A percentile compares a stretch with the other conserved stretches of the same genome.
These are phyloP conservation scores for Casuarina equisetifolia DNA, from an alignment of 306 rosid genomes.

Conservation along the genomic window DNA sequence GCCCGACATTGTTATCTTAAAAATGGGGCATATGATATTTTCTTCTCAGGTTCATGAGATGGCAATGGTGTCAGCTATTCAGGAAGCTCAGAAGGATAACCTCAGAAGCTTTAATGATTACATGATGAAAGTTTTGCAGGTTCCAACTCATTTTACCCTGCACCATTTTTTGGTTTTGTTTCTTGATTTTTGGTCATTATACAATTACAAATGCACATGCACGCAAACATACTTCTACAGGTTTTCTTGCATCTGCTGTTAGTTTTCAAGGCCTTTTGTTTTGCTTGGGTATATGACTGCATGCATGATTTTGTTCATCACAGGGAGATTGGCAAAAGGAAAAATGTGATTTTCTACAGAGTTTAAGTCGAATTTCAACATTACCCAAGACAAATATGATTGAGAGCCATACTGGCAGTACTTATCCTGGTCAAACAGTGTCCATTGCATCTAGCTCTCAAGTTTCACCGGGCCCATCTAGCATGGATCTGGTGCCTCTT, in stretches of 20 bases:
- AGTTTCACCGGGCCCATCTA: slow-evolving; percentile 46
- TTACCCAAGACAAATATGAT: slow-evolving; percentile 80
- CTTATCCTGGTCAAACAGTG: slow-evolving; percentile 56
- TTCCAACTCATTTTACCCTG: slow-evolving; percentile 20
- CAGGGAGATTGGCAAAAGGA: slow-evolving; percentile 99
- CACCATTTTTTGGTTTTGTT: neutral
- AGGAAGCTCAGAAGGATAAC: slow-evolving; percentile 97
- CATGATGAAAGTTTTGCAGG: slow-evolving; percentile 96
- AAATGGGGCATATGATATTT: slow-evolving; percentile 6
- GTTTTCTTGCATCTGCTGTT: slow-evolving; percentile 7
- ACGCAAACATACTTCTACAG: neutral
- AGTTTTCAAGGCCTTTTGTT: neutral
- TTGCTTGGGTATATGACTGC: slow-evolving; percentile 26
- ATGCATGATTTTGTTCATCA: slow-evolving; percentile 34
- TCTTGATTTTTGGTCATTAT: neutral
- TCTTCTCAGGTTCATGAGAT: slow-evolving; percentile 83
- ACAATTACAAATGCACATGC: no score
- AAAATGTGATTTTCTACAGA: slow-evolving; percentile 94
- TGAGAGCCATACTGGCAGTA: slow-evolving; percentile 43
- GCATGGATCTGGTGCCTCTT: slow-evolving; percentile 57
- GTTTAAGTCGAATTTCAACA: slow-evolving; percentile 82
- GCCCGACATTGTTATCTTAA: slow-evolving; percentile 25
- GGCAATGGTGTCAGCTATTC: slow-evolving; percentile 96
- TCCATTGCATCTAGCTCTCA: slow-evolving; percentile 57
- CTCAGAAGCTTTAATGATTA: slow-evolving; percentile 88